Evolutionary conservation across 2,329 filamentous ascomycete species (phyloP), one percentile per base, ranked within the genome.

Genomic region (Claviceps purpurea): DNA sequence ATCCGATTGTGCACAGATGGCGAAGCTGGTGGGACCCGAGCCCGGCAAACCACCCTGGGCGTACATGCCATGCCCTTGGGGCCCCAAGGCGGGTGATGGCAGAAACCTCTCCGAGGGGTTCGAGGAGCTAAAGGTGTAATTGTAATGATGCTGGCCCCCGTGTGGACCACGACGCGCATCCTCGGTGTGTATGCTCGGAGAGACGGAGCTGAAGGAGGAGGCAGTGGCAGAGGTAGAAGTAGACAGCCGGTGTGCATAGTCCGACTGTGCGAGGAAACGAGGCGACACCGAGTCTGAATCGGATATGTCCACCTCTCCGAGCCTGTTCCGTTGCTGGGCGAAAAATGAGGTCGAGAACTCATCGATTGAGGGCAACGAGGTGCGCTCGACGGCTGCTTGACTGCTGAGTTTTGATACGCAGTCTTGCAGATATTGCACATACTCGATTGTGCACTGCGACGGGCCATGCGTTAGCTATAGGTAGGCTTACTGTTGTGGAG

Each of bases 351-450:
- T 66, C 26, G 65, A 63, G 47, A 70, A 69, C 52, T 69, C 65
- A 52, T 65, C 65, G 49, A 70, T 68, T 1, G 67, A 65, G 11
- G 68, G 67, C 18, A 70, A 56, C 20, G 61, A 57, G 47, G 60
- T 61, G 46, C 59, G 60, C 18, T 59, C 55, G 39, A 65, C 62
- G 70, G 69, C 54, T 77, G 75, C 5, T 76, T 76, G 30, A 11
- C 30, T 34, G 65, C 95, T 89, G 52, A 97, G 75, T 61, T 91
- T 86, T 37, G 76, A 68, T 40, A 96, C 81, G 61, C 91, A 97
- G 64, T 89, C 84, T 65, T 97, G 87, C 14, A 98, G 78, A 64
- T 98, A 98, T 55, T 87, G 85, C 57, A 97, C 82, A 61, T 98
- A 97, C 61, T 97, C 93, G 55, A 97, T 97, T 47, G 89, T 93